Percentiles rank a stretch among this genome's conserved stretches.
Conservation (phyloP, 495 filamentous ascomycete genomes). For the Sabuloglossum arenarium region DNA sequence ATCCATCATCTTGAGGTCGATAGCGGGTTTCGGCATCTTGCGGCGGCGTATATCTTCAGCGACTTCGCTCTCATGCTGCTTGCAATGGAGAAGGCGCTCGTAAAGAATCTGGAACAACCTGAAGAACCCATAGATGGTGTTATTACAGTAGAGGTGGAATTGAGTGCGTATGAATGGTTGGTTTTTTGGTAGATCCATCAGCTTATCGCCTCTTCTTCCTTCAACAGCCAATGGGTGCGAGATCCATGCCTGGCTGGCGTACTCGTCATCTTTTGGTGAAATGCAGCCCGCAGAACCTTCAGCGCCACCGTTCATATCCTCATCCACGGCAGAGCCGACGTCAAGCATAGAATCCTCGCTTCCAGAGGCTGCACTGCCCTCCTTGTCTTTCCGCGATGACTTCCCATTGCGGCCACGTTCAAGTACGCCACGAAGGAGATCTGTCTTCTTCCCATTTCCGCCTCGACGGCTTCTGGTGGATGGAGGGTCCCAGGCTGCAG, state of each 20-base stretch:
- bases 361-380: constrained; percentile 46
- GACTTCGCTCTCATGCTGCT: constrained; percentile 51
- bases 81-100: constrained; percentile 61
- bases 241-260: constrained; percentile 33
- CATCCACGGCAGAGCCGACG: constrained; percentile 45
- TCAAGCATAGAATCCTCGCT: constrained; percentile 80
- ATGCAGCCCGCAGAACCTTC: constrained; percentile 12
- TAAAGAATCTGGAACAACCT: constrained; percentile 77
- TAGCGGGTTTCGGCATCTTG: constrained; percentile 51
- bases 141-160: constrained; percentile 78
- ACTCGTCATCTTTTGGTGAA: constrained; percentile 26
- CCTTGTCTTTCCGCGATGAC: constrained; percentile 39
- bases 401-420: constrained; percentile 52
- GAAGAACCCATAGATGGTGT: constrained; percentile 83
- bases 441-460: constrained; percentile 46
- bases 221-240: constrained; percentile 23
- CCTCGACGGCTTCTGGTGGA: constrained; percentile 34
- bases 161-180: constrained; percentile 55
- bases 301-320: constrained; percentile 26
- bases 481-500: constrained; percentile 25
- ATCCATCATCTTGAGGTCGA: constrained; percentile 54
- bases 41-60: constrained; percentile 48
- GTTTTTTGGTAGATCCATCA: constrained; percentile 19
- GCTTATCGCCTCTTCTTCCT: neutral
- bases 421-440: constrained; percentile 70